phyloP scores from a whole-genome alignment of 129 eudicot species.

The Saussurea involucrata region DNA sequence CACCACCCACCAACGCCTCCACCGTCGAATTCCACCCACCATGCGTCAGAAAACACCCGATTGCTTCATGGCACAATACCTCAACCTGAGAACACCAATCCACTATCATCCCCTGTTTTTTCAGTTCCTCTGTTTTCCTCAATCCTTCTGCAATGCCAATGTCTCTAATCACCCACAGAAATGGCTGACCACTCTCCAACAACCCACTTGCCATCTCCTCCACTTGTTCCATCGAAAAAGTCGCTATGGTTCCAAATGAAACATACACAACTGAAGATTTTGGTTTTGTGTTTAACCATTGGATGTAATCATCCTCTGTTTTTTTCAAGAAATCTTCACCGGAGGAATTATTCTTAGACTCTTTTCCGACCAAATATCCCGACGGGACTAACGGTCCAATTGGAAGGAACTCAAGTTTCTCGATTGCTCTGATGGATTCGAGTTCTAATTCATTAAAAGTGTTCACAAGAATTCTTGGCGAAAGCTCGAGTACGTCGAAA shows the following conservation, averaged over 20 bases:
- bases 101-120: slow-evolving; percentile 40
- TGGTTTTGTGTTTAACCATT: slow-evolving; percentile 54
- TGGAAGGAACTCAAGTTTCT: slow-evolving; percentile 13
- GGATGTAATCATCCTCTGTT: slow-evolving; percentile 8
- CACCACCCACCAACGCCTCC: slow-evolving; percentile 54
- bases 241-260: slow-evolving; percentile 62
- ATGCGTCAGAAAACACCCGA: slow-evolving; percentile 66
- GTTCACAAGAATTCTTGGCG: slow-evolving; percentile 17
- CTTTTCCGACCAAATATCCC: slow-evolving; percentile 33
- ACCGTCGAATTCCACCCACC: slow-evolving; percentile 72
- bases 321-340: slow-evolving; percentile 44
- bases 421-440: slow-evolving; percentile 10
- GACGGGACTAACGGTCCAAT: slow-evolving; percentile 70
- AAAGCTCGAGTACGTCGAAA: background rate
- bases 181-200: slow-evolving; percentile 19
- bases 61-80: slow-evolving; percentile 42
- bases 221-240: slow-evolving; percentile 32
- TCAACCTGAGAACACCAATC: slow-evolving; percentile 51
- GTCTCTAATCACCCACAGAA: slow-evolving; percentile 55
- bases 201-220: slow-evolving; percentile 54
- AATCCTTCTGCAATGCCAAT: slow-evolving; percentile 1
- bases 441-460: slow-evolving; percentile 23
- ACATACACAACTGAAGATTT: slow-evolving; percentile 44
- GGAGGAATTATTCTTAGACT: slow-evolving; percentile 23
- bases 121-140: background rate